Percentiles rank a stretch among this genome's conserved stretches.
Conservation (phyloP, 345 rosid genomes). For the Eucalyptus tenuipes region DNA sequence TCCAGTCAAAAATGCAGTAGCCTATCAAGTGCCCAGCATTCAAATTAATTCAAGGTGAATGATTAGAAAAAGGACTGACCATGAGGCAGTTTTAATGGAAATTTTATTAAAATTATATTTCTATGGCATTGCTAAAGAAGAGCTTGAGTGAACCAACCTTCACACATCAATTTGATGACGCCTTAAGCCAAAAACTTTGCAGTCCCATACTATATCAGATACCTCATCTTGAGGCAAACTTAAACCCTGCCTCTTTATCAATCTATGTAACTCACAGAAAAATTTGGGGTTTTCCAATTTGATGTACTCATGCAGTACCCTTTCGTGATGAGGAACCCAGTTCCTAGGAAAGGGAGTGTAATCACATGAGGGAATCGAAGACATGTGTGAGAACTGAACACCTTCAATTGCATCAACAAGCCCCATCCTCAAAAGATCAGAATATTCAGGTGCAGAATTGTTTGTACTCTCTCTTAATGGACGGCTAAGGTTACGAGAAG, state of each 20-base stretch:
- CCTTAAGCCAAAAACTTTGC: constrained; percentile 70
- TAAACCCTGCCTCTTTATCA: constrained; percentile 50
- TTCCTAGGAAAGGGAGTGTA: constrained; percentile 85
- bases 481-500: constrained; percentile 72
- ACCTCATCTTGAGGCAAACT: constrained; percentile 85
- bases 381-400: constrained; percentile 88
- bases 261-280: constrained; percentile 59
- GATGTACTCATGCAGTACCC: constrained; percentile 64
- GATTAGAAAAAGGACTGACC: not conserved
- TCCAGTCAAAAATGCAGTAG: not conserved
- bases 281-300: constrained; percentile 72
- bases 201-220: constrained; percentile 78
- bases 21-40: not conserved
- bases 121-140: not conserved
- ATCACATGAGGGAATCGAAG: constrained; percentile 87
- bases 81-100: not conserved
- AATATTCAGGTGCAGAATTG: constrained; percentile 85
- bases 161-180: constrained; percentile 23
- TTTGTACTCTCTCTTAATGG: constrained; percentile 78
- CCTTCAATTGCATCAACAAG: constrained; percentile 92
- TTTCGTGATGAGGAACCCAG: constrained; percentile 86
- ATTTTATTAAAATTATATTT: not conserved
- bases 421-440: constrained; percentile 95
- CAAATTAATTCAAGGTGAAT: not conserved
- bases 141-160: constrained; percentile 1